Evolutionary conservation across 352 stramenopile genomes (phyloP).

Genomic region (Albugo candida): DNA sequence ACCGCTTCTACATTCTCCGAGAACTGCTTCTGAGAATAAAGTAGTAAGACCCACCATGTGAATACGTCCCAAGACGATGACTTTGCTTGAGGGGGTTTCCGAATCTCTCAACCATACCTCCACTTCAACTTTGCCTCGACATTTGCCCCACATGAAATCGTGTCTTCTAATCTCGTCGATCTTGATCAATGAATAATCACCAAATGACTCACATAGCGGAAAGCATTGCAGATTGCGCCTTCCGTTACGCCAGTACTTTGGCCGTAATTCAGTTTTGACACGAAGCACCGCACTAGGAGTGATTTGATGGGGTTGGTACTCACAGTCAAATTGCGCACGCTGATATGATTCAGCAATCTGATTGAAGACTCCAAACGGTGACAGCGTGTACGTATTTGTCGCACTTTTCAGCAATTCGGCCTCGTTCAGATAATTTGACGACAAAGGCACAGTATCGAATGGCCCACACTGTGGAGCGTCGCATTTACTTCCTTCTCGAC

Average conservation of each 20-base stretch:
- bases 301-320: no score
- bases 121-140: slow-evolving; percentile 55
- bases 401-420: no score
- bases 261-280: slow-evolving; percentile 65
- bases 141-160: slow-evolving; percentile 83
- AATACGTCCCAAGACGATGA: slow-evolving; percentile 56
- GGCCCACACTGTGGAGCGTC: no score
- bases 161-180: slow-evolving; percentile 78
- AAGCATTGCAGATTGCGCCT: slow-evolving; percentile 83
- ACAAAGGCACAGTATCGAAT: no score
- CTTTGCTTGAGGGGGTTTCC: slow-evolving; percentile 61
- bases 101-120: slow-evolving; percentile 62
- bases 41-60: slow-evolving; percentile 71
- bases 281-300: slow-evolving; percentile 43
- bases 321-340: no score
- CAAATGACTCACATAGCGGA: slow-evolving; percentile 76
- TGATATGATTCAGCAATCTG: no score
- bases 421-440: no score
- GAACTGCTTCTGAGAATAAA: slow-evolving; percentile 66
- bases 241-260: slow-evolving; percentile 81
- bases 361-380: no score
- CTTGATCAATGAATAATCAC: slow-evolving; percentile 79
- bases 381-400: no score
- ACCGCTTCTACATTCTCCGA: slow-evolving; percentile 67
- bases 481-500: no score